Base-by-base conservation (phyloP, 352 stramenopile genomes). In the Phytophthora citrophthora region DNA sequence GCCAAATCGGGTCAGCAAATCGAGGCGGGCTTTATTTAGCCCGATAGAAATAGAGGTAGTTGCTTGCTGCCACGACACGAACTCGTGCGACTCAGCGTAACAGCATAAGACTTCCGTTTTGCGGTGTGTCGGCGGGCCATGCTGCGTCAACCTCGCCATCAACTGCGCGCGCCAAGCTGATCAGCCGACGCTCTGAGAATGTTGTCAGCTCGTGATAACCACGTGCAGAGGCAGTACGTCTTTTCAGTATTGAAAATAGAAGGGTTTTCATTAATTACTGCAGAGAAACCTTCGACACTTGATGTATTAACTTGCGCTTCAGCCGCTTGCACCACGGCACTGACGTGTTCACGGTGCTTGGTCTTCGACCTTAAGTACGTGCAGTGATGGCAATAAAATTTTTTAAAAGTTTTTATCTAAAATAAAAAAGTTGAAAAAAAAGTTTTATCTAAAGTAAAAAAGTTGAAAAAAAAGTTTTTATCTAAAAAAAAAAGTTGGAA, bases 331-430 rank as follows among this genome's bases (percentile, higher is more conserved):
- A 54, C 57, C 47, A 24, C 29, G 18, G 16, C 13, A 40, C 52
- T 68, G 60, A 68, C 60, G 59, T 68, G 60, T 62, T 68, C 51
- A 56, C 46, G 46, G 29, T 53, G 46, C 46, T 53, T 41, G 13
- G 50, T 5, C 44, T 18, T 29, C 29, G 9, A 26, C 32, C 40
- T 61, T 40, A 66, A 66, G 58, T 67, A 47, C 50, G 41, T 67
- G 50, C n/a, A n/a, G n/a, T n/a, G n/a, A n/a, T n/a, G n/a, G n/a
- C n/a, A n/a, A n/a, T n/a, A n/a, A n/a, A n/a, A n/a, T n/a, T n/a
- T n/a, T n/a, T n/a, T n/a, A n/a, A n/a, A n/a, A n/a, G n/a, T n/a
- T n/a, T n/a, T n/a, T n/a, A n/a, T n/a, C n/a, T n/a, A n/a, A n/a
- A n/a, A n/a, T n/a, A n/a, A n/a, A n/a, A n/a, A n/a, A n/a, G n/a